phyloP scores from a whole-genome alignment of 305 asterid genomes.

The Solanum aculeatissimum region DNA sequence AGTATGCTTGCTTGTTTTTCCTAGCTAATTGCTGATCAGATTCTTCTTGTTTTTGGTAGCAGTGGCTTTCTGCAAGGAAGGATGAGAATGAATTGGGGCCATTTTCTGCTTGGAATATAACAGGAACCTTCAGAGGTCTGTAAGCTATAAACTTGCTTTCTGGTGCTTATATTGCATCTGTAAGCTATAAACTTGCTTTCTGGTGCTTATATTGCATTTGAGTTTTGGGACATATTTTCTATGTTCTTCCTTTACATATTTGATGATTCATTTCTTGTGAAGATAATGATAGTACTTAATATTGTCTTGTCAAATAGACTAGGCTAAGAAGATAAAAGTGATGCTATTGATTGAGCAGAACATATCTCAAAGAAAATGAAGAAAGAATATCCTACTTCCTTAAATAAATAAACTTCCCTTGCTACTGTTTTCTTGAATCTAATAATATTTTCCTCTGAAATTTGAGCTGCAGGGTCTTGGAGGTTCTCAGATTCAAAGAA shows the following conservation, averaged over 20 bases:
- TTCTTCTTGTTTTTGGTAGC: slow-evolving; percentile 21
- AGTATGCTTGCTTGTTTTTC: not conserved
- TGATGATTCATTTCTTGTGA: not conserved
- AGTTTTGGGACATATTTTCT: not conserved
- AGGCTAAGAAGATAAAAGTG: not conserved
- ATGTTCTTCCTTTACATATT: not conserved
- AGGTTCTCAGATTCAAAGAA: slow-evolving; percentile 61
- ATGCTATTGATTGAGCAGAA: not conserved
- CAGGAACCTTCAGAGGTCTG: slow-evolving; percentile 96
- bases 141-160: not conserved
- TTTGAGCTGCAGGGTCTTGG: slow-evolving; percentile 69
- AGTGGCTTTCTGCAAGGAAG: slow-evolving; percentile 88
- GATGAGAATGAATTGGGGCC: slow-evolving; percentile 80
- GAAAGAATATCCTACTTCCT: not conserved
- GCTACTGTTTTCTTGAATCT: not conserved
- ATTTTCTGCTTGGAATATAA: slow-evolving; percentile 89
- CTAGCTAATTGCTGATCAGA: not conserved
- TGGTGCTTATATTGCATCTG: too few relatives aligned
- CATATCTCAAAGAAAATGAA: not conserved
- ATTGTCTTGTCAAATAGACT: not conserved
- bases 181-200: not conserved
- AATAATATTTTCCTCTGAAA: not conserved
- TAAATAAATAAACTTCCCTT: not conserved
- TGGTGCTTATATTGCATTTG: not conserved
- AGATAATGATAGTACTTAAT: not conserved